These are phyloP conservation scores for Thermomyces lanuginosus DNA, from an alignment of 2,329 filamentous ascomycete genomes.

Conservation along the genomic window DNA sequence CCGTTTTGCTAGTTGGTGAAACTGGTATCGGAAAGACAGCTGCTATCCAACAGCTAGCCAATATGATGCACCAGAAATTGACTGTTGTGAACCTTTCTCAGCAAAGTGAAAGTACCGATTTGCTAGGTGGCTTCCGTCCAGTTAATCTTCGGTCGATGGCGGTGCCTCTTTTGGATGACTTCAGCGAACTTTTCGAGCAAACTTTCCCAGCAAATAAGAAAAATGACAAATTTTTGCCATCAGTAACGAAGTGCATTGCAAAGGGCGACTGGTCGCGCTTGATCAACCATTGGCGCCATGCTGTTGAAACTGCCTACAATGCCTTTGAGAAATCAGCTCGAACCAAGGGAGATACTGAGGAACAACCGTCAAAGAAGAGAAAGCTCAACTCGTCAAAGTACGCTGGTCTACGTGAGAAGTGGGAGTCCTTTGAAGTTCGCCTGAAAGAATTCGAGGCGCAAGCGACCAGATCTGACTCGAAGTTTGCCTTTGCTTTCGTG, in stretches of 20 bases:
- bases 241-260: conserved; percentile 60
- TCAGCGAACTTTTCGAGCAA: conserved; percentile 71
- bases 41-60: conserved; percentile 80
- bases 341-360: conserved; percentile 34
- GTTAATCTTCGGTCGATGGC: conserved; percentile 78
- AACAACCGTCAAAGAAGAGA: conserved; percentile 58
- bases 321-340: too few species aligned
- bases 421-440: conserved; percentile 62
- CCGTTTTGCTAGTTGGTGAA: conserved; percentile 88
- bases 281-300: conserved; percentile 74
- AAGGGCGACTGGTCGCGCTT: conserved; percentile 78
- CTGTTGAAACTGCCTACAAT: conserved; percentile 68
- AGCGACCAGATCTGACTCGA: conserved; percentile 51
- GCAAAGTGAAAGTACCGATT: conserved; percentile 91
- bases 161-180: conserved; percentile 81
- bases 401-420: conserved; percentile 47
- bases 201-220: conserved; percentile 80
- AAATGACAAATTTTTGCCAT: conserved; percentile 73
- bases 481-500: conserved; percentile 86
- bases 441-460: conserved; percentile 68
- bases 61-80: conserved; percentile 67
- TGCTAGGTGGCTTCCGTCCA: conserved; percentile 91
- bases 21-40: conserved; percentile 98
- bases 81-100: conserved; percentile 92
- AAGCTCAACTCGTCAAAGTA: conserved; percentile 40